Percentiles rank a stretch among this genome's conserved stretches.
Conservation (phyloP, 768 basidiomycete species). For the Tubosaeta sp. region DNA sequence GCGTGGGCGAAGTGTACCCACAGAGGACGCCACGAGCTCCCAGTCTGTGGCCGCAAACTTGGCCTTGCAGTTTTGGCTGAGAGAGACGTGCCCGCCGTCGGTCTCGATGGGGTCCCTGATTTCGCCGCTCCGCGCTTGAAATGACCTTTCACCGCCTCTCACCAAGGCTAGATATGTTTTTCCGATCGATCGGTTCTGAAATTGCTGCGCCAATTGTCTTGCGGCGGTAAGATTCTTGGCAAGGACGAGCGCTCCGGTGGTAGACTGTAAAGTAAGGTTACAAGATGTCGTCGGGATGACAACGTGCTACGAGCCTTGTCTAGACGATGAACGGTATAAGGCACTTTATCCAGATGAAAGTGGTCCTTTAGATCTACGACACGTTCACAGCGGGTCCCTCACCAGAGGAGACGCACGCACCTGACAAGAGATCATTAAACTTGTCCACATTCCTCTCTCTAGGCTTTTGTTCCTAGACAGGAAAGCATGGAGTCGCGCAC, state of each 20-base stretch:
- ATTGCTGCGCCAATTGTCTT: slow-evolving; percentile 52
- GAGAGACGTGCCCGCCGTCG: slow-evolving; percentile 41
- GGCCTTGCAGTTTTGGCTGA: slow-evolving; percentile 27
- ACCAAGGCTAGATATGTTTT: slow-evolving; percentile 68
- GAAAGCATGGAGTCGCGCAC: slow-evolving; percentile 1
- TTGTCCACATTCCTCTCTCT: slow-evolving; percentile 26
- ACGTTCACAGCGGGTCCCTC: slow-evolving; percentile 1
- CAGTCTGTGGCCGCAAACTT: slow-evolving; percentile 43
- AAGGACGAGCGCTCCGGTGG: slow-evolving; percentile 60
- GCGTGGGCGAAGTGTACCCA: slow-evolving; percentile 30
- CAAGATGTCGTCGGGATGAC: not conserved
- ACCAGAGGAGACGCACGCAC: slow-evolving; percentile 19
- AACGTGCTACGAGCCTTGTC: slow-evolving; percentile 47
- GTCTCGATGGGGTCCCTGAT: slow-evolving; percentile 41
- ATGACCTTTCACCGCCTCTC: slow-evolving; percentile 46
- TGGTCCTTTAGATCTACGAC: slow-evolving; percentile 26
- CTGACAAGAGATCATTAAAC: slow-evolving; percentile 36
- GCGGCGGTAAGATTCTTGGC: slow-evolving; percentile 43
- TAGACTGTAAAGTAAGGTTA: slow-evolving; percentile 37
- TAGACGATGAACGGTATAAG: slow-evolving; percentile 56
- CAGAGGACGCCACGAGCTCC: slow-evolving; percentile 57
- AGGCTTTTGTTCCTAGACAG: slow-evolving; percentile 15
- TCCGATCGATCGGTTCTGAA: slow-evolving; percentile 40
- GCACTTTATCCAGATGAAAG: slow-evolving; percentile 34
- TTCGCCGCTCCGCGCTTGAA: slow-evolving; percentile 36